phyloP scores from a whole-genome alignment of 2,329 filamentous ascomycete genomes.

The Apiospora hydei region DNA sequence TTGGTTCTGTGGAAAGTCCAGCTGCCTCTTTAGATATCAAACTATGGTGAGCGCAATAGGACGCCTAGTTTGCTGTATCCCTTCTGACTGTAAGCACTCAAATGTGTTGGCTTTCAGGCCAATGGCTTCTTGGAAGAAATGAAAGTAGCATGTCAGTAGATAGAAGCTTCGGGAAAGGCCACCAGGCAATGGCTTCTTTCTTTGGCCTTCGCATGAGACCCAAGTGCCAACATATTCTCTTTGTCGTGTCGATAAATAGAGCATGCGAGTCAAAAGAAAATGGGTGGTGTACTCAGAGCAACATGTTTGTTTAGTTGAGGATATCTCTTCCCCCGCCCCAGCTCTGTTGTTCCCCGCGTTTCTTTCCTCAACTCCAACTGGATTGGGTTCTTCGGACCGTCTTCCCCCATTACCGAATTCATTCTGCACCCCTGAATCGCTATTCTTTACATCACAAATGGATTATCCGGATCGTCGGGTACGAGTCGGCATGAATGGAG shows the following conservation, averaged over 20 bases:
- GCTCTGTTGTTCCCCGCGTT: background rate
- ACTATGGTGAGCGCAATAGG: no score
- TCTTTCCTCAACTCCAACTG: background rate
- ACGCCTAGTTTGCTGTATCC: no score
- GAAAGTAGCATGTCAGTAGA: no score
- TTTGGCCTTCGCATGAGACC: background rate
- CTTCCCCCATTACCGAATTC: background rate
- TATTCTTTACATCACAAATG: background rate
- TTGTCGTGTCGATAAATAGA: background rate
- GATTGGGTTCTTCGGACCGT: slow-evolving; percentile 13
- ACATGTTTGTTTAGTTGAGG: background rate
- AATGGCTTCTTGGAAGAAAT: background rate
- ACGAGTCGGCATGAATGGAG: background rate
- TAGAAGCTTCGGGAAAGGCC: background rate
- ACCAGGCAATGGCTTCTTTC: background rate
- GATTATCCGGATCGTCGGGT: background rate
- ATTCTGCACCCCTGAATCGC: background rate
- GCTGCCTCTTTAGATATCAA: no score
- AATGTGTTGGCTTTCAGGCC: background rate
- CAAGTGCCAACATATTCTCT: background rate
- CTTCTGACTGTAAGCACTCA: background rate
- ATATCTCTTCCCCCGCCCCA: background rate
- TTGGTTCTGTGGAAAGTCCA: no score
- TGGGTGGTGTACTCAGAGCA: background rate
- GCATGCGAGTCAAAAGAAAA: background rate